Base-by-base conservation (phyloP, 1,139 yeast species). In the Taphrina wiesneri region DNA sequence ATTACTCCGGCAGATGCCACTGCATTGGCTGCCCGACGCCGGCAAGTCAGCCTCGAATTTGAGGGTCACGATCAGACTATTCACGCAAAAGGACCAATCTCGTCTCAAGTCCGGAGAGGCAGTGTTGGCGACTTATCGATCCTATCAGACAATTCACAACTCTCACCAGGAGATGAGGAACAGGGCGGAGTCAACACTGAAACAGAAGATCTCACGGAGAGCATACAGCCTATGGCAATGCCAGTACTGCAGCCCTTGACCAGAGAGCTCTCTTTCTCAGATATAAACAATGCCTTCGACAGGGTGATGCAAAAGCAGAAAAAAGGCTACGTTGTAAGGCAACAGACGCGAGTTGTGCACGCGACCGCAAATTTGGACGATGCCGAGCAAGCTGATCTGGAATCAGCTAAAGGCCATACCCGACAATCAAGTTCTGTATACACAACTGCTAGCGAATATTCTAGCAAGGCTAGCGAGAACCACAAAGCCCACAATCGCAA, bases 331-430 rank as follows among this genome's bases (percentile, higher is more conserved):
- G 56, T 66, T 28, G 56, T 66, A 19, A 49, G 68, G 45, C 67
- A 66, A 28, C 63, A 66, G 34, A 26, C 67, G 21, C 32, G 65
- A 36, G 39, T 66, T n/a, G 67, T 66, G n/a, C 68, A 66, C 43
- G 68, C 68, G 15, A 47, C 36, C 11, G 57, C 57, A 6, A 45
- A 53, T 25, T 32, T 19, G 3, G 60, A n/a, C 15, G 54, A 41
- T 11, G 6, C 21, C 21, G 45, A 21, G 19, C 52, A 23, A 25
- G 6, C 46, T 17, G 28, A 36, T 17, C 26, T 25, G n/a, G 34
- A 56, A 7, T 17, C 17, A 3, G 17, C 59, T 30, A 62, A 46
- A 32, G 65, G 60, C 11, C 60, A 62, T 25, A 53, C 65, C 13
- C 53, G 60, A 23, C 60, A 62, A 26, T 60, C 64, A 26, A 62